Evolutionary conservation across 768 basidiomycete genomes (phyloP).

Genomic region (Xerocomellus dryophilus): DNA sequence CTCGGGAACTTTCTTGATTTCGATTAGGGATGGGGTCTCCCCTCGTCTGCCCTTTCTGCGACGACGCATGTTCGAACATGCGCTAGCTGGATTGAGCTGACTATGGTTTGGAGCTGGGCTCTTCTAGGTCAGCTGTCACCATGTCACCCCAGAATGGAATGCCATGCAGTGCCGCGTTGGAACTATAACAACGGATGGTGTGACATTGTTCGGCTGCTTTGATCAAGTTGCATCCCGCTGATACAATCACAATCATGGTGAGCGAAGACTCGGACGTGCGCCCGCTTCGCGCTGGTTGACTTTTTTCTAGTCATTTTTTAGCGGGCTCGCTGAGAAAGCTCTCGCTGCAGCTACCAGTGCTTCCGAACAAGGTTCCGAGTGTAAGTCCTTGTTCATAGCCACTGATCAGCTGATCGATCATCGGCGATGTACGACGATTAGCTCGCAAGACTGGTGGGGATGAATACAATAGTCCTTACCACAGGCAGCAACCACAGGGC

Average conservation of each 20-base stretch:
- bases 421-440: conserved; percentile 21
- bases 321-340: conserved; percentile 70
- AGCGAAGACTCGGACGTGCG: neutral
- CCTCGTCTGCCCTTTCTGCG: neutral
- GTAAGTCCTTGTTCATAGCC: conserved; percentile 3
- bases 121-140: conserved; percentile 16
- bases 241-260: conserved; percentile 23
- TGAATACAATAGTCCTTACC: conserved; percentile 58
- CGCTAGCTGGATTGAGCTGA: neutral
- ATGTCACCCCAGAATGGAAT: conserved; percentile 23
- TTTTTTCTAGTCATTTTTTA: conserved; percentile 53
- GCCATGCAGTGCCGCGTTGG: conserved; percentile 14
- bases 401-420: conserved; percentile 9
- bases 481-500: conserved; percentile 32
- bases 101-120: neutral
- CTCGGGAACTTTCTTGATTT: neutral
- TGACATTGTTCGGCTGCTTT: conserved; percentile 10
- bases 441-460: conserved; percentile 60
- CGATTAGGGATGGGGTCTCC: neutral
- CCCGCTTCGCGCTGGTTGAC: neutral
- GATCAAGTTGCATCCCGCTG: conserved; percentile 7
- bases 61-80: neutral
- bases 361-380: neutral
- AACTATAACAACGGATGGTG: conserved; percentile 9
- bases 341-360: conserved; percentile 44